Evolutionary conservation across 2,329 filamentous ascomycete species (phyloP).

Genomic region (Fusarium guadeloupense): DNA sequence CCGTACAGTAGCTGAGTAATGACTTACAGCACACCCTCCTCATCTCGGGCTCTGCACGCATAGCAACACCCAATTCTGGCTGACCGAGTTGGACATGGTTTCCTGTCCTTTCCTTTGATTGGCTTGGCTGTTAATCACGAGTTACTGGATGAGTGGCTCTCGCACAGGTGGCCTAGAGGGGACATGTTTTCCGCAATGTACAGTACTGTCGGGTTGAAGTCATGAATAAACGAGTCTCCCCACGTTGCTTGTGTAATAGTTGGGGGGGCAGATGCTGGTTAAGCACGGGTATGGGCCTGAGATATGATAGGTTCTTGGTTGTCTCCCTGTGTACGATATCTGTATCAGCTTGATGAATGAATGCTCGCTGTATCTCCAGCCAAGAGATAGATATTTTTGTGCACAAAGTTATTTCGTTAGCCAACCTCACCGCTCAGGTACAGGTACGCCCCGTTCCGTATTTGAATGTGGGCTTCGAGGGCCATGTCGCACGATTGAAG

Average conservation of each 20-base stretch:
- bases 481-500: not conserved
- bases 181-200: not conserved
- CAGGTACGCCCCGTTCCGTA: slow-evolving; percentile 7
- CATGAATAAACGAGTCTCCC: not conserved
- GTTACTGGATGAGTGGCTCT: slow-evolving; percentile 13
- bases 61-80: not conserved
- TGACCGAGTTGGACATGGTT: not conserved
- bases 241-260: not conserved
- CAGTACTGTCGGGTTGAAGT: slow-evolving; percentile 5
- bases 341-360: not conserved
- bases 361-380: too few relatives aligned
- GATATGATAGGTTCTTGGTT: too few relatives aligned
- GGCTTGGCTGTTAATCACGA: slow-evolving; percentile 6
- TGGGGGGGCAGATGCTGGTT: not conserved
- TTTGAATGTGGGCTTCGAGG: slow-evolving; percentile 2
- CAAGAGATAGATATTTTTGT: too few relatives aligned
- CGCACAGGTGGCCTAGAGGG: slow-evolving; percentile 25
- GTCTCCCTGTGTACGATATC: not conserved
- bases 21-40: slow-evolving; percentile 4
- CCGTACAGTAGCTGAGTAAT: not conserved
- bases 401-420: not conserved
- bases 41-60: not conserved
- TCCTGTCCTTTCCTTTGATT: slow-evolving; percentile 5
- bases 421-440: slow-evolving; percentile 1
- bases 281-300: not conserved